Evolutionary conservation across 2,329 filamentous ascomycete species (phyloP), one percentile per base, ranked within the genome.

Genomic region (Microdochium nivale): DNA sequence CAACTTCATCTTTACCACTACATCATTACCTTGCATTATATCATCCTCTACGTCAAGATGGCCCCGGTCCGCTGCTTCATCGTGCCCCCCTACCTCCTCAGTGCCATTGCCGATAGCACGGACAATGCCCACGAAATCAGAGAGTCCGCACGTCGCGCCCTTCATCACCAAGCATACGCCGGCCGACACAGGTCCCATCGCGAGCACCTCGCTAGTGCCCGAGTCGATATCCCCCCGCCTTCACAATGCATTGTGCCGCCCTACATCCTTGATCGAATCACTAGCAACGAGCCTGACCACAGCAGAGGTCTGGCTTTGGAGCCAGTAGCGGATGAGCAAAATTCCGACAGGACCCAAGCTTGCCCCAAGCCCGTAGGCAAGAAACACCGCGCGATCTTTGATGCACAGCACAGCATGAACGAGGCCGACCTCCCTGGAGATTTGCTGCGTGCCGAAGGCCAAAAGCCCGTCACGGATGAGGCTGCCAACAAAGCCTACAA

Each of bases 401-500:
- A 77, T 46, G 71, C 72, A 53, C 56, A 71, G 32, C 62, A 74
- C 51, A 66, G 58, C 23, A 52, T 59, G 3, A 59, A 68, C 50
- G 68, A 75, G 53, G 35, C 33, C 7, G 37, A 64, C 0, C 67
- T 78, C 3, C 75, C 75, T 2, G 73, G 75, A 25, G 63, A 65
- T 19, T 58, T 74, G 8, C 52, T 72, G 13, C 70, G 74, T 5
- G 59, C 67, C 3, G 74, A 78, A 52, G 72, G 72, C 2, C 67
- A 76, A 48, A 60, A 64, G 1, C 58, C 68, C 2, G 55, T 62
- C 47, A 60, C 65, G 44, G 75, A 78, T 54, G 63, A 70, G 50
- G 62, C 67, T 19, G 75, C 67, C 55, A 77, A 79, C 54, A 67
- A 76, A 49, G 74, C 71, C 1, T 79, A 68, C 53, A 73, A 78